Conservation (phyloP, 108 stramenopile species). For the Discostella pseudostelligera region DNA sequence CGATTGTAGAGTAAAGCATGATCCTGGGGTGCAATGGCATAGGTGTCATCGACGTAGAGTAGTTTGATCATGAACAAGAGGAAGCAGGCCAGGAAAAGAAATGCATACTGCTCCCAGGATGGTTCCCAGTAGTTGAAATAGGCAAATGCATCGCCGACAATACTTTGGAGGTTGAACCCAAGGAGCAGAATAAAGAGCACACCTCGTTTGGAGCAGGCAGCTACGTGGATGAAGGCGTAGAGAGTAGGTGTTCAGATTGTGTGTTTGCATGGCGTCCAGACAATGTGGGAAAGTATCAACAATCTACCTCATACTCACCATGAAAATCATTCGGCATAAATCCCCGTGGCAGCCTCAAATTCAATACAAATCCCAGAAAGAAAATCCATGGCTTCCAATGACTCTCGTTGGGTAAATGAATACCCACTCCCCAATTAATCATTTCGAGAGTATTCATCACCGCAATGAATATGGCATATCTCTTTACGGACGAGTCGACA, state of each 20-base stretch:
- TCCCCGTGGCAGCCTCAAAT: slow-evolving; percentile 61
- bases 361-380: slow-evolving; percentile 53
- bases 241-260: no score
- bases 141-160: slow-evolving; percentile 71
- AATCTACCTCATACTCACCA: slow-evolving; percentile 46
- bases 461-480: slow-evolving; percentile 64
- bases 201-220: slow-evolving; percentile 75
- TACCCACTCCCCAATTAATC: slow-evolving; percentile 58
- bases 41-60: slow-evolving; percentile 74
- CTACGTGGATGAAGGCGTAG: slow-evolving; percentile 46
- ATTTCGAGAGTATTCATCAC: slow-evolving; percentile 57
- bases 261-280: no score
- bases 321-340: slow-evolving; percentile 87
- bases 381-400: slow-evolving; percentile 55
- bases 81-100: slow-evolving; percentile 68
- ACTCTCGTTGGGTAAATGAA: slow-evolving; percentile 33
- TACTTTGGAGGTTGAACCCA: slow-evolving; percentile 77
- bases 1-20: slow-evolving; percentile 80
- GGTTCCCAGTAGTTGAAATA: slow-evolving; percentile 82
- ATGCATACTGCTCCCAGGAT: slow-evolving; percentile 54
- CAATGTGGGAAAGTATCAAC: not conserved
- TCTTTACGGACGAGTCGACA: slow-evolving; percentile 49
- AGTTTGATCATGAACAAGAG: slow-evolving; percentile 83
- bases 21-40: slow-evolving; percentile 60
- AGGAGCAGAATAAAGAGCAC: slow-evolving; percentile 80